Percentiles rank a stretch among this genome's conserved stretches.
Evolutionary conservation across 2,329 filamentous ascomycete genomes (phyloP).

Genomic region (Neonectria sp.): DNA sequence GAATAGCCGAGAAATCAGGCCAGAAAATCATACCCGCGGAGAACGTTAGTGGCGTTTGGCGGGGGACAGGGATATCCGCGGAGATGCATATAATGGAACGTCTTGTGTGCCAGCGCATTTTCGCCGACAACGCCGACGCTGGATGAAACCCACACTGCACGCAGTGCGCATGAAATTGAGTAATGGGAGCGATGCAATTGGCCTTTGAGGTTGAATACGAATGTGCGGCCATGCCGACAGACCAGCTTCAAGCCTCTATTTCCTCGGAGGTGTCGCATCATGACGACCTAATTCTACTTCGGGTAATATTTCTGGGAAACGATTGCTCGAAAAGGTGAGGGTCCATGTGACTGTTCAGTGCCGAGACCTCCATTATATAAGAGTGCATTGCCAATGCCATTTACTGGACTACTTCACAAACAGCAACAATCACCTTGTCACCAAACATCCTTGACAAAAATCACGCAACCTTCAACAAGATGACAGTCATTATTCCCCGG

Average conservation of each 20-base stretch:
- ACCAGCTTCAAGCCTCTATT: background rate
- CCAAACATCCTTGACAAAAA: background rate
- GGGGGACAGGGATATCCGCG: background rate
- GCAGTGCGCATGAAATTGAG: background rate
- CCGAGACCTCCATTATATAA: background rate
- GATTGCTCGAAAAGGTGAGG: background rate
- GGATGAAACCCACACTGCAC: background rate
- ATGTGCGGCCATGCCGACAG: background rate
- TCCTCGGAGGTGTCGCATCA: background rate
- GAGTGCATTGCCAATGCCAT: no score
- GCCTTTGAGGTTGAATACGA: background rate
- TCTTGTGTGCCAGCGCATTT: background rate
- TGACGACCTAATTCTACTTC: background rate
- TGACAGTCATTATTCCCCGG: slow-evolving; percentile 24
- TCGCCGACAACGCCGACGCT: background rate
- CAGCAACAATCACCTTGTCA: background rate
- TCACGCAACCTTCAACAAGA: slow-evolving; percentile 16
- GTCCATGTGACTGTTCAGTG: background rate
- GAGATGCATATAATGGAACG: background rate
- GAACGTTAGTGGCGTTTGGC: background rate
- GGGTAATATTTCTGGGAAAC: background rate
- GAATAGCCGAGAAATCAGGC: background rate
- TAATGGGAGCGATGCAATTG: background rate
- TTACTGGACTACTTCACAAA: background rate
- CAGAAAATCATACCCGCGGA: background rate